These are phyloP conservation scores for Eucommia ulmoides DNA, from an alignment of 257 asterid species.

Conservation along the genomic window DNA sequence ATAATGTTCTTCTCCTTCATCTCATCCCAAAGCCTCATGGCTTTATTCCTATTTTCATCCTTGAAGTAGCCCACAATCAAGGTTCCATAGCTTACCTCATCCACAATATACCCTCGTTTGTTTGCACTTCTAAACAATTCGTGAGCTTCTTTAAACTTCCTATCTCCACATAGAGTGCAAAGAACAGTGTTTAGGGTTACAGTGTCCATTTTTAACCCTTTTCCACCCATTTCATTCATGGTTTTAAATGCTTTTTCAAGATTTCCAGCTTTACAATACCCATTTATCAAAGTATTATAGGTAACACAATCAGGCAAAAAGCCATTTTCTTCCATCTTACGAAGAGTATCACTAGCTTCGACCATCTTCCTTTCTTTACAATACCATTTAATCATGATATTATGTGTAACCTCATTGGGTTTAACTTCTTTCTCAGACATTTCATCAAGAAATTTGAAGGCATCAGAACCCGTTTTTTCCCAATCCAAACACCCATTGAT, in stretches of 20 bases:
- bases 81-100: constrained; percentile 83
- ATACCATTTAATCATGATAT: constrained; percentile 65
- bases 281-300: constrained; percentile 64
- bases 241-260: constrained; percentile 50
- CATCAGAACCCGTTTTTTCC: constrained; percentile 29
- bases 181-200: constrained; percentile 63
- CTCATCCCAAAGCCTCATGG: constrained; percentile 69
- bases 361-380: constrained; percentile 60
- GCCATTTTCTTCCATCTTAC: constrained; percentile 53
- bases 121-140: constrained; percentile 41
- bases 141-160: constrained; percentile 48
- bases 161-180: constrained; percentile 42
- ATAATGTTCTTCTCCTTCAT: constrained; percentile 47
- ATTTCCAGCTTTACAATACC: constrained; percentile 50
- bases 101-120: constrained; percentile 62
- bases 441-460: constrained; percentile 44
- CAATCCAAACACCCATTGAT: constrained; percentile 49
- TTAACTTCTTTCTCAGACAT: constrained; percentile 52
- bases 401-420: constrained; percentile 50
- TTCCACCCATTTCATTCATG: constrained; percentile 53
- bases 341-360: constrained; percentile 40
- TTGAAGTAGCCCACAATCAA: constrained; percentile 65
- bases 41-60: constrained; percentile 37
- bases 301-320: constrained; percentile 52
- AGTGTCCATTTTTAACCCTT: constrained; percentile 71